phyloP scores from a whole-genome alignment of 257 asterid genomes.

The Cruciata laevipes region DNA sequence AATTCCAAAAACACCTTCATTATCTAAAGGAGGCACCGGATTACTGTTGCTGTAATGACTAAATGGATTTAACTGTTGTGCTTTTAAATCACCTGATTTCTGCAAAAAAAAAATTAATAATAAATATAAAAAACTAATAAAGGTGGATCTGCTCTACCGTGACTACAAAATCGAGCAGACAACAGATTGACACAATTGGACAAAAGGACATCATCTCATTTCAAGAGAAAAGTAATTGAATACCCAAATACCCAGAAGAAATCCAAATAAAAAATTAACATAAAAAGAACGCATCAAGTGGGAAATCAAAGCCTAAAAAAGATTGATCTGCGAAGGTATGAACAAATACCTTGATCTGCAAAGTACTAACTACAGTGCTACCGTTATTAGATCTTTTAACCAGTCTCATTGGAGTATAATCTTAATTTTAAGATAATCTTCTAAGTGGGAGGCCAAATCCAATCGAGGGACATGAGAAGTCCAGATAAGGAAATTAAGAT shows the following conservation, averaged over 20 bases:
- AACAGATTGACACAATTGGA: not conserved
- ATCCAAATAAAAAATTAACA: not conserved
- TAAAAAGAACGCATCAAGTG: not conserved
- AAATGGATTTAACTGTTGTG: conserved; percentile 35
- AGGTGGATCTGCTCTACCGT: conserved; percentile 3
- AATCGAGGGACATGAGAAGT: not conserved
- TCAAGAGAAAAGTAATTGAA: not conserved
- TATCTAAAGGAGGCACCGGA: conserved; percentile 30
- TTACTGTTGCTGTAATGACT: conserved; percentile 43
- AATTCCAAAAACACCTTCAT: conserved; percentile 33
- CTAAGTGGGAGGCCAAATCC: not conserved
- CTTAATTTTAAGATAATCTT: not conserved
- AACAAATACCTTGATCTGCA: not conserved
- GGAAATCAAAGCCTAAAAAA: not conserved
- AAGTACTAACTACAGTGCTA: not conserved
- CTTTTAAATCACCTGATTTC: conserved; percentile 55
- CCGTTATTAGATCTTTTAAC: not conserved
- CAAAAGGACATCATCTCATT: not conserved
- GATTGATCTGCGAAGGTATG: not conserved
- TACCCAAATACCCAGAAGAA: not conserved
- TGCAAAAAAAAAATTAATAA: conserved; percentile 21
- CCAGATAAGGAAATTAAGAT: not conserved
- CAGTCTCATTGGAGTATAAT: not conserved
- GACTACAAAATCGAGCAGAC: conserved; percentile 7
- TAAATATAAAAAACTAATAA: too few species aligned